These are phyloP conservation scores for Fusarium paranaense DNA, from an alignment of 2,329 filamentous ascomycete species.

Conservation along the genomic window DNA sequence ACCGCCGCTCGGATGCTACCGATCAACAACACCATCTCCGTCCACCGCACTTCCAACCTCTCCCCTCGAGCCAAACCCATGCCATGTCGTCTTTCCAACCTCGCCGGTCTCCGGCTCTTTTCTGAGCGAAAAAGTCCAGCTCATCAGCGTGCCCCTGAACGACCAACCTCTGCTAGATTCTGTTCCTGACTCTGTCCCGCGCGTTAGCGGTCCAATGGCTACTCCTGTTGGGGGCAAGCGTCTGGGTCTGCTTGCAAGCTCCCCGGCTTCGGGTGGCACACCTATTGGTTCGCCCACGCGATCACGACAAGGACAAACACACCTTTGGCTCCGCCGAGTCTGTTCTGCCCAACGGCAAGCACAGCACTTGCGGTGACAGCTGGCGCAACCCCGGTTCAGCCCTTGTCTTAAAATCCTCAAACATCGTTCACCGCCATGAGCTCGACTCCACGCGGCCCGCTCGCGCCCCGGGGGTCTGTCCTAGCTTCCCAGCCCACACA, in stretches of 20 bases:
- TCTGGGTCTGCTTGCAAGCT: constrained; percentile 31
- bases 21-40: constrained; percentile 35
- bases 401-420: constrained; percentile 34
- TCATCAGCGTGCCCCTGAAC: constrained; percentile 20
- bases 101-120: constrained; percentile 8
- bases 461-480: constrained; percentile 33
- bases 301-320: constrained; percentile 15
- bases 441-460: constrained; percentile 44
- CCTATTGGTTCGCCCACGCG: constrained; percentile 40
- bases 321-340: constrained; percentile 25
- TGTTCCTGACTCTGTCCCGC: constrained; percentile 32
- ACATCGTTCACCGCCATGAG: constrained; percentile 44
- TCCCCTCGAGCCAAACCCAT: constrained; percentile 10
- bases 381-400: constrained; percentile 32
- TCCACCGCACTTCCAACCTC: constrained; percentile 16
- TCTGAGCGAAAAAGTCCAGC: not conserved
- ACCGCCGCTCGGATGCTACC: constrained; percentile 38
- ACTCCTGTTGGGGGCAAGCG: constrained; percentile 35
- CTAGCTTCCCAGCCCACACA: constrained; percentile 26
- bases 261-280: constrained; percentile 37
- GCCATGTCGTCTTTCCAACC: constrained; percentile 21
- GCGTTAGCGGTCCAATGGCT: constrained; percentile 39
- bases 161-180: constrained; percentile 30
- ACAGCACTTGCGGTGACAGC: constrained; percentile 46
- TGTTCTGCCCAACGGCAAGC: constrained; percentile 33